phyloP scores from a whole-genome alignment of 768 basidiomycete species.

The Termitomyces bulborhizus region DNA sequence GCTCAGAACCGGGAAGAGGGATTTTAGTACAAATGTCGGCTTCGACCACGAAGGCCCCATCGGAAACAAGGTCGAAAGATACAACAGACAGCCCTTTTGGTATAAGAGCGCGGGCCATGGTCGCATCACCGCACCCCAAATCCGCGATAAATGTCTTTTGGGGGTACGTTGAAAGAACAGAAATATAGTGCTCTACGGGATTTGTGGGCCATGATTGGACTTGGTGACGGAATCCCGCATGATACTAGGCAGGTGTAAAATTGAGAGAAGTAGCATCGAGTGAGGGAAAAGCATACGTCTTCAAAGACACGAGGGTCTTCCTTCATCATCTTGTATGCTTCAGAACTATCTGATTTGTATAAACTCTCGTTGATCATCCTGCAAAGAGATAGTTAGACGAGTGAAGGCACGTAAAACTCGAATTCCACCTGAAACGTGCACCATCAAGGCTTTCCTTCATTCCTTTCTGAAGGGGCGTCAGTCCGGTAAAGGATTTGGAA shows the following conservation, averaged over 20 bases:
- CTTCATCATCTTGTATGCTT: conserved; percentile 78
- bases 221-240: conserved; percentile 86
- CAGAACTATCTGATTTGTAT: conserved; percentile 78
- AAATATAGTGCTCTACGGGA: conserved; percentile 80
- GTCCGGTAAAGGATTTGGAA: conserved; percentile 13
- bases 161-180: conserved; percentile 57
- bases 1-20: conserved; percentile 81
- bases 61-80: conserved; percentile 78
- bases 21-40: conserved; percentile 82
- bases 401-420: background rate
- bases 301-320: conserved; percentile 75
- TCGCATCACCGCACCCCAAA: conserved; percentile 93
- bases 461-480: conserved; percentile 69
- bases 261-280: background rate
- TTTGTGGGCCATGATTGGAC: conserved; percentile 92
- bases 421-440: conserved; percentile 74
- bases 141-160: conserved; percentile 76
- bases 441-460: conserved; percentile 82
- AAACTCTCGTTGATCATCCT: conserved; percentile 91
- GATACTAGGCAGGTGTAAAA: conserved; percentile 57
- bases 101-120: conserved; percentile 68
- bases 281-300: conserved; percentile 49
- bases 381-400: background rate
- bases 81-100: conserved; percentile 64
- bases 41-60: conserved; percentile 71